These are phyloP conservation scores for Aspergillus biplanus DNA, from an alignment of 495 filamentous ascomycete species.

Conservation along the genomic window DNA sequence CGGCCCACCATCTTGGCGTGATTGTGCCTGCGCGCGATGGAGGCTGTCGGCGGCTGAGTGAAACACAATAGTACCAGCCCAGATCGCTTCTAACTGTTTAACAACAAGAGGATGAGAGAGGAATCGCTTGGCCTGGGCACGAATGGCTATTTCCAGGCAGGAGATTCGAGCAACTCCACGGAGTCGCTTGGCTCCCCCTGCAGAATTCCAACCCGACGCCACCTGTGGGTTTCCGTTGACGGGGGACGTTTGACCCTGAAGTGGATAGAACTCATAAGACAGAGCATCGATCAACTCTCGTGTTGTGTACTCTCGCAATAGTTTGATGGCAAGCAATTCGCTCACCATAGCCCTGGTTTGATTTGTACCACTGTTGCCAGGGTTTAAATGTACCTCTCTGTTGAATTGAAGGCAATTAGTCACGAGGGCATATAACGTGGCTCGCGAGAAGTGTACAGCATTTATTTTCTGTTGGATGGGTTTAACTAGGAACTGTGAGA, in stretches of 20 bases:
- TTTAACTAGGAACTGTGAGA: constrained; percentile 93
- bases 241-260: constrained; percentile 71
- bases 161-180: constrained; percentile 74
- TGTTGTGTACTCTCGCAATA: constrained; percentile 85
- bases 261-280: constrained; percentile 91
- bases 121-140: constrained; percentile 86
- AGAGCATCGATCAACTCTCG: constrained; percentile 88
- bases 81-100: constrained; percentile 92
- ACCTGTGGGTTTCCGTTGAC: constrained; percentile 32
- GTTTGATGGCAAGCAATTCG: constrained; percentile 88
- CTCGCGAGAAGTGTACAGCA: constrained; percentile 77
- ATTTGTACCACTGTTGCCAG: constrained; percentile 79
- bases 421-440: constrained; percentile 85
- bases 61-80: constrained; percentile 92
- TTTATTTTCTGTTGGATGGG: constrained; percentile 84
- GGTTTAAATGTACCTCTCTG: constrained; percentile 80
- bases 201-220: constrained; percentile 35
- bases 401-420: constrained; percentile 92
- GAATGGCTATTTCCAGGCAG: constrained; percentile 87
- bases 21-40: constrained; percentile 56
- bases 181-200: constrained; percentile 39
- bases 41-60: constrained; percentile 82
- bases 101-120: constrained; percentile 87
- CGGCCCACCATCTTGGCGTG: constrained; percentile 30
- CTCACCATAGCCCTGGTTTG: constrained; percentile 83